Evolutionary conservation across 352 stramenopile species (phyloP).

Genomic region (Phytophthora nicotianae): DNA sequence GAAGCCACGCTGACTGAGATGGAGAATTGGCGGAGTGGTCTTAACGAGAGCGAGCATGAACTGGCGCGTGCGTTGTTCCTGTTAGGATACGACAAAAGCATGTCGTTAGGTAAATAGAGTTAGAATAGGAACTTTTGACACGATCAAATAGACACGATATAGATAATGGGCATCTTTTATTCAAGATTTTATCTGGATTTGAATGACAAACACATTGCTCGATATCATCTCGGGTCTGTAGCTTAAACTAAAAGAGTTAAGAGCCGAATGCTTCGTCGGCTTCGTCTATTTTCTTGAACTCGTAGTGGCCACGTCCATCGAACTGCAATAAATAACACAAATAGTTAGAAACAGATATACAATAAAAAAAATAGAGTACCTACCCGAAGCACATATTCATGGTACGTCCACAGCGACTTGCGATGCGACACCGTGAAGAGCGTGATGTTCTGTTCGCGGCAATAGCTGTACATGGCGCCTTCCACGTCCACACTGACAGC

Average conservation of each 20-base stretch:
- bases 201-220: slow-evolving; percentile 23
- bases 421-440: slow-evolving; percentile 92
- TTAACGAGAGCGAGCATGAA: slow-evolving; percentile 26
- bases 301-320: slow-evolving; percentile 82
- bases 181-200: slow-evolving; percentile 11
- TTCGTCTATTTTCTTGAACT: slow-evolving; percentile 87
- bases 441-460: slow-evolving; percentile 89
- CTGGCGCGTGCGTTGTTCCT: slow-evolving; percentile 37
- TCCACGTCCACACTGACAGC: slow-evolving; percentile 89
- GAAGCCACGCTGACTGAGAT: slow-evolving; percentile 34
- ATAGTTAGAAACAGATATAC: too few species aligned
- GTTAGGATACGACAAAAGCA: slow-evolving; percentile 46
- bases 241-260: too few species aligned
- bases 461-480: slow-evolving; percentile 87
- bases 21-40: slow-evolving; percentile 30
- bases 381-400: slow-evolving; percentile 86
- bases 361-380: slow-evolving; percentile 18
- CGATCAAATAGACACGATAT: slow-evolving; percentile 25
- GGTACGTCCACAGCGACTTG: slow-evolving; percentile 91
- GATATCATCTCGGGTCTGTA: too few species aligned
- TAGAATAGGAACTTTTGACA: slow-evolving; percentile 18
- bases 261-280: slow-evolving; percentile 81
- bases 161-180: slow-evolving; percentile 10
- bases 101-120: slow-evolving; percentile 31
- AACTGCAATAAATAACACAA: slow-evolving; percentile 64